Evolutionary conservation across 2,329 filamentous ascomycete species (phyloP).

Genomic region (Calonectria hongkongensis): DNA sequence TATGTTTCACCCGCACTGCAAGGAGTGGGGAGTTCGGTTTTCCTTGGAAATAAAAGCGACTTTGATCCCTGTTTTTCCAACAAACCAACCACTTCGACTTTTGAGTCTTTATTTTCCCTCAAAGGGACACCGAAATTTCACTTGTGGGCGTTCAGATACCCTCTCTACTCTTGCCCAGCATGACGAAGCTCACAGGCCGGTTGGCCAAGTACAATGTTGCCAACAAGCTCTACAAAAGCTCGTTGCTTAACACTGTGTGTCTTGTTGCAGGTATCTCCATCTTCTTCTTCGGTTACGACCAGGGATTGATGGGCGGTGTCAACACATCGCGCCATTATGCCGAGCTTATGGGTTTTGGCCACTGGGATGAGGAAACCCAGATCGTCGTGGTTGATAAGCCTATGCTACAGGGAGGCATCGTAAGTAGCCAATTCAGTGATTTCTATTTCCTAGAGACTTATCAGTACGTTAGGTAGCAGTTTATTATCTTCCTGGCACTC

Average conservation of each 20-base stretch:
- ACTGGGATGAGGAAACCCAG: constrained; percentile 11
- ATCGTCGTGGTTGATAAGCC: constrained; percentile 47
- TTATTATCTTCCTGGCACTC: constrained; percentile 6
- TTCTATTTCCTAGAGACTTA: constrained; percentile 64
- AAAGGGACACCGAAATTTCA: neutral
- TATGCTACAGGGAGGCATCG: constrained; percentile 68
- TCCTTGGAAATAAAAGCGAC: constrained; percentile 13
- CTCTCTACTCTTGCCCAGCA: neutral
- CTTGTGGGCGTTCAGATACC: neutral
- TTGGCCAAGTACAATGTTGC: constrained; percentile 15
- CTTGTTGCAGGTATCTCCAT: constrained; percentile 9
- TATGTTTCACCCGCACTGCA: neutral
- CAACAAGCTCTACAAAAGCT: constrained; percentile 18
- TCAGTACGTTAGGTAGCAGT: constrained; percentile 53
- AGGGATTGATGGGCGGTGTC: constrained; percentile 14
- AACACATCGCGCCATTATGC: constrained; percentile 19
- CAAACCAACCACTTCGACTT: neutral
- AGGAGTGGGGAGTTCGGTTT: neutral
- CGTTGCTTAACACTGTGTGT: constrained; percentile 1
- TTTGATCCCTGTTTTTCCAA: constrained; percentile 4
- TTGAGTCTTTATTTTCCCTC: neutral
- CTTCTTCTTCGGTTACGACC: constrained; percentile 18
- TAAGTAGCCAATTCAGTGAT: constrained; percentile 43
- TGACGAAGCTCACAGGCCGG: constrained; percentile 6
- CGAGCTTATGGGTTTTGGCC: constrained; percentile 21